Percentiles rank a stretch among this genome's conserved stretches.
Conservation (phyloP, 169 alveolate genomes). For the Babesia caballi region DNA sequence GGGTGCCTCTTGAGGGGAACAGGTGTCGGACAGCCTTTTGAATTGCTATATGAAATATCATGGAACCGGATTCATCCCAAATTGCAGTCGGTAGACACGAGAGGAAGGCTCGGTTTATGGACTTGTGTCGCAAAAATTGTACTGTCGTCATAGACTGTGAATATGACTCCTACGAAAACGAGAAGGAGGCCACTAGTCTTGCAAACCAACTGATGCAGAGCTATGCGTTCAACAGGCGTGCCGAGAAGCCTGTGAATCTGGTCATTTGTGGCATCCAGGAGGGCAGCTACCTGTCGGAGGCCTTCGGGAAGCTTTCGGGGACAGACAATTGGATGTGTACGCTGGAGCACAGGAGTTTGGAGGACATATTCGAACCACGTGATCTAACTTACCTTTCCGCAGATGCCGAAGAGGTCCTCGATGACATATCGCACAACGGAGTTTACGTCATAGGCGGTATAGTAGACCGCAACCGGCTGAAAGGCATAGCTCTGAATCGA, state of each 20-base stretch:
- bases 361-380: conserved; percentile 11
- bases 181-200: conserved; percentile 60
- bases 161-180: conserved; percentile 48
- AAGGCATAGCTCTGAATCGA: conserved; percentile 50
- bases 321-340: conserved; percentile 56
- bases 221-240: conserved; percentile 53
- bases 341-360: conserved; percentile 27
- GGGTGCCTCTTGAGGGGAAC: too few species aligned
- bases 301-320: conserved; percentile 51
- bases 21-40: too few species aligned
- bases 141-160: conserved; percentile 66
- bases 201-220: conserved; percentile 67
- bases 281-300: conserved; percentile 39
- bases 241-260: conserved; percentile 53
- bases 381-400: conserved; percentile 47
- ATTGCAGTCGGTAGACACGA: neutral
- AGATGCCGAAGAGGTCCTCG: conserved; percentile 49
- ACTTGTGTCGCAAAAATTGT: conserved; percentile 4
- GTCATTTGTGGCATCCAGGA: conserved; percentile 59
- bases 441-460: conserved; percentile 75
- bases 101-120: conserved; percentile 4
- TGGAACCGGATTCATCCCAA: neutral
- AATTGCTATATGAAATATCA: too few species aligned
- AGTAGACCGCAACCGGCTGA: conserved; percentile 72
- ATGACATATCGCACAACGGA: conserved; percentile 25